A percentile compares a stretch with the other conserved stretches of the same genome.
Conservation (phyloP, 1,284 basidiomycete genomes). For the Golubevia sp. region DNA sequence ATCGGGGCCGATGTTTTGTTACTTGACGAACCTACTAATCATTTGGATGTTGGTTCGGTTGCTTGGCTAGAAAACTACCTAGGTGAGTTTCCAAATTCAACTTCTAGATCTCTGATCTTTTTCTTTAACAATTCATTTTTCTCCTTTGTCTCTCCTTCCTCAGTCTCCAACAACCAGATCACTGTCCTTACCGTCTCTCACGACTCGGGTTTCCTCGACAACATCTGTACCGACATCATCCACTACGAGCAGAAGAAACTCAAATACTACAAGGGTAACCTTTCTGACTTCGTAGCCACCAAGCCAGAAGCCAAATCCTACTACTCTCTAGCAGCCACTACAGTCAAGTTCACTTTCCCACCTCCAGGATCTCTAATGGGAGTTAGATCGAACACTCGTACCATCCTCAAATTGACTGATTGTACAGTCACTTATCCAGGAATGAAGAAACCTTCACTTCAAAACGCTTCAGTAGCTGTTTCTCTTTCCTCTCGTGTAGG, state of each 20-base stretch:
- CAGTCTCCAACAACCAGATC: constrained; percentile 49
- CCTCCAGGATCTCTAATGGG: constrained; percentile 96
- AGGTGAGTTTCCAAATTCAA: not conserved
- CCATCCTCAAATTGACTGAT: constrained; percentile 89
- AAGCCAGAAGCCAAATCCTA: constrained; percentile 96
- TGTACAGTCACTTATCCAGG: constrained; percentile 97
- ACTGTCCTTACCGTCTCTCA: constrained; percentile 96
- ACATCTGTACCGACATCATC: constrained; percentile 95
- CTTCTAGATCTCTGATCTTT: not conserved
- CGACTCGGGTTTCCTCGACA: constrained; percentile 96
- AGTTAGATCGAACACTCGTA: constrained; percentile 92
- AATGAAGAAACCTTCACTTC: constrained; percentile 77
- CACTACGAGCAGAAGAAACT: constrained; percentile 98
- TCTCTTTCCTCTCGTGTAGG: constrained; percentile 71
- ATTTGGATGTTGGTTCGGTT: constrained; percentile 87
- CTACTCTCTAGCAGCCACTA: constrained; percentile 92
- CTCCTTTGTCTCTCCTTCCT: no score
- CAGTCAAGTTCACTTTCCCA: constrained; percentile 95
- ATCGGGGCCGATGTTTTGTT: constrained; percentile 93
- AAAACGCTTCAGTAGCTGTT: constrained; percentile 87
- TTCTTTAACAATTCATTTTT: no score
- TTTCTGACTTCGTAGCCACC: constrained; percentile 85
- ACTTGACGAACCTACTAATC: constrained; percentile 88
- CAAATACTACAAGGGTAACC: constrained; percentile 91
- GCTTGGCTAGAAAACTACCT: constrained; percentile 89